Base-by-base conservation (phyloP, 2,329 filamentous ascomycete genomes). In the Epichloe hybrida region DNA sequence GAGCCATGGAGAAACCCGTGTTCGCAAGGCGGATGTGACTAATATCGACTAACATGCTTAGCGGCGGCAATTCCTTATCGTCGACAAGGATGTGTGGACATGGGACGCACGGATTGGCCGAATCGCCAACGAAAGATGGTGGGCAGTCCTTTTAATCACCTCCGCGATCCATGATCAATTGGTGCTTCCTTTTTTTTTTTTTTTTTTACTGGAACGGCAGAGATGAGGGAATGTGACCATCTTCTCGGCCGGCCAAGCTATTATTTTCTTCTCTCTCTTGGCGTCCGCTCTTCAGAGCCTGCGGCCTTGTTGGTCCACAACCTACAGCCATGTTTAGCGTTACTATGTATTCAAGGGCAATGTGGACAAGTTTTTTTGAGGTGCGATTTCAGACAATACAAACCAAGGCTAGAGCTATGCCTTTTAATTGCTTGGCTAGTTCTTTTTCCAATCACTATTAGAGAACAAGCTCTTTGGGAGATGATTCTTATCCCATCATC, bases 1-100 rank as follows among this genome's bases (percentile, higher is more conserved):
- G 36, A 43, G 49, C 5, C 31, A 51, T 40, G 50, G 45, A 49
- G 50, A 49, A 38, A 38, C 42, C 49, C 37, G 35, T 31, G 37
- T 46, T 37, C 21, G 49, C 46, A 44, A 45, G 41, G 46, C 17
- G 34, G 45, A 40, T 27, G 39, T 7, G 6, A 49, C 34, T 6
- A 27, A 27, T 23, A 44, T 38, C 17, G 17, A 17, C 17, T 17
- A 17, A 17, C 51, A 39, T 42, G 46, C 38, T 48, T 53, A 54
- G 50, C 50, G 50, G 52, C 52, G 50, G 52, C 52, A 40, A 45
- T 21, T 31, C 35, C 50, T 48, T 48, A 50, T 54, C 52, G 49
- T 51, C 54, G 48, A 49, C 50, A 48, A 23, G 51, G 48, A 53
- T 46, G 43, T 21, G 38, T 36, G 44, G 37, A 23, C 39, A 48